Percentiles rank a stretch among this genome's conserved stretches.
phyloP scores from a whole-genome alignment of 108 stramenopile species.

The Cyclotella baltica region DNA sequence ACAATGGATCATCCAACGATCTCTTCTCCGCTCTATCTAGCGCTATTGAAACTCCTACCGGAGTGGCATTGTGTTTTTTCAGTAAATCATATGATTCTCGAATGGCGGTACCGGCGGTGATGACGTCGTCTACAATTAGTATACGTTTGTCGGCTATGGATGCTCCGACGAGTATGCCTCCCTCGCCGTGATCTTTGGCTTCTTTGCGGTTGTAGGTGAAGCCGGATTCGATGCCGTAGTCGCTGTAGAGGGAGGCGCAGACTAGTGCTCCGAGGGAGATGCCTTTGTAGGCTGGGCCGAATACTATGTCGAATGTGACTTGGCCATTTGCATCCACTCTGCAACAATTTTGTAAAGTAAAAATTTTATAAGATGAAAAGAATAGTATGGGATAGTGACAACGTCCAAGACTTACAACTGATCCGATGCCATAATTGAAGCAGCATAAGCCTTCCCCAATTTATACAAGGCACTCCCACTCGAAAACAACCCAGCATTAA shows the following conservation, averaged over 20 bases:
- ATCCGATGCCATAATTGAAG: conserved; percentile 87
- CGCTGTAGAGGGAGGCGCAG: conserved; percentile 86
- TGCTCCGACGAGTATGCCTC: conserved; percentile 94
- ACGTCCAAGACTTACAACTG: conserved; percentile 72
- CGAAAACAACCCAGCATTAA: conserved; percentile 97
- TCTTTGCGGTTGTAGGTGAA: conserved; percentile 99
- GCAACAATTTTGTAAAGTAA: not conserved
- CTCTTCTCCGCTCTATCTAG: conserved; percentile 95
- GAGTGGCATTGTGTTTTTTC: conserved; percentile 75
- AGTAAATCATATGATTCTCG: conserved; percentile 92
- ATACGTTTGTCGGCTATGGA: conserved; percentile 90
- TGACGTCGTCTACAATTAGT: conserved; percentile 98
- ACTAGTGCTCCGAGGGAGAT: conserved; percentile 97
- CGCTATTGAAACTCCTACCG: conserved; percentile 94
- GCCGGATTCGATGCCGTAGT: conserved; percentile 84
- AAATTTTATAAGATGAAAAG: conserved; percentile 10
- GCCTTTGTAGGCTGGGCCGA: conserved; percentile 99
- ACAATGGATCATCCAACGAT: conserved; percentile 81
- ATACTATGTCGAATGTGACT: conserved; percentile 94
- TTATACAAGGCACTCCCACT: conserved; percentile 81
- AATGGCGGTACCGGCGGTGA: conserved; percentile 98
- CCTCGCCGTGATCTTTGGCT: conserved; percentile 99
- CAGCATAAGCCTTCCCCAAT: conserved; percentile 92
- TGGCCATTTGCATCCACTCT: conserved; percentile 64
- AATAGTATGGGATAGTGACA: not conserved